phyloP scores from a whole-genome alignment of 73 alveolate species.

The Paramecium sonneborni region DNA sequence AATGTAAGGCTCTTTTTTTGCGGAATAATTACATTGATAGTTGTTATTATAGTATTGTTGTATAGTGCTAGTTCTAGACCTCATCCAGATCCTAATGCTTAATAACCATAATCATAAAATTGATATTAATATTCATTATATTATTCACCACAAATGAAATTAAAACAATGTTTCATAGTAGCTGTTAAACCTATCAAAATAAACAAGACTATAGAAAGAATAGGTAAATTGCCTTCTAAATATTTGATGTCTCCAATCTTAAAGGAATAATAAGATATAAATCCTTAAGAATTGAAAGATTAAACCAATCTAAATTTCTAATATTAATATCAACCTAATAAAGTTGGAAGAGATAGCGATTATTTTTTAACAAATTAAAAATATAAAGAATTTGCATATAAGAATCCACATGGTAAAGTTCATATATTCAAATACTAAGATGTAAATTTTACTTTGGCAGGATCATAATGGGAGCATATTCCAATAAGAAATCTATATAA shows the following conservation, averaged over 20 bases:
- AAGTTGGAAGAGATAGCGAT: background rate
- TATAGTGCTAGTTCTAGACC: background rate
- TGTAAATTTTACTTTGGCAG: conserved; percentile 53
- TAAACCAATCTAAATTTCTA: background rate
- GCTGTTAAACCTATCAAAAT: background rate
- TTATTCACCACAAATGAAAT: background rate
- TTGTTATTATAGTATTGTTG: background rate
- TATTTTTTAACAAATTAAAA: background rate
- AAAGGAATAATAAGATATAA: background rate
- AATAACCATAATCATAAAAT: background rate
- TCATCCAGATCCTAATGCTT: background rate
- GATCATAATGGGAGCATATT: conserved; percentile 53
- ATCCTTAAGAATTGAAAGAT: background rate
- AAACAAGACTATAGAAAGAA: background rate
- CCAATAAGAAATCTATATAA: conserved; percentile 55
- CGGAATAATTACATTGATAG: background rate
- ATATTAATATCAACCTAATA: background rate
- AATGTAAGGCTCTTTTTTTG: background rate
- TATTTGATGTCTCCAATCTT: background rate
- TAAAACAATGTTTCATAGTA: background rate
- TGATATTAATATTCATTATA: background rate
- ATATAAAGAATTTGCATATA: background rate
- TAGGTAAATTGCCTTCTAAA: background rate
- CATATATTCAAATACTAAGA: conserved; percentile 58
- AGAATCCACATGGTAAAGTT: conserved; percentile 59